Evolutionary conservation across 2,329 filamentous ascomycete species (phyloP).

Genomic region (Aspergillus neoniger): DNA sequence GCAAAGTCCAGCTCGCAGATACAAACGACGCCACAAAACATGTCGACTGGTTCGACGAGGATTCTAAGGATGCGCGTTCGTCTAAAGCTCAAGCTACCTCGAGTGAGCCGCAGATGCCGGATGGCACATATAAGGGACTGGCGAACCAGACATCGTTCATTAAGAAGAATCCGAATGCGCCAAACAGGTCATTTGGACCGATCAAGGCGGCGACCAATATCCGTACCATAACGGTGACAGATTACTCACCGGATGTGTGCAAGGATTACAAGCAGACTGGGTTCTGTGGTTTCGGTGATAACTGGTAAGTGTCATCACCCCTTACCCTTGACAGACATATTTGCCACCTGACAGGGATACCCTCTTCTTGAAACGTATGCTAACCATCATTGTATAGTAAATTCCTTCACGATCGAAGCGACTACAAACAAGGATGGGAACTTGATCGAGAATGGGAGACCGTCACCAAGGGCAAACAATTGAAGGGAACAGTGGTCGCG

Average conservation of each 20-base stretch:
- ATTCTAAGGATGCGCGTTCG: constrained; percentile 32
- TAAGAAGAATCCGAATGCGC: constrained; percentile 75
- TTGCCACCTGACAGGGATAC: neutral
- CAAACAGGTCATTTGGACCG: constrained; percentile 69
- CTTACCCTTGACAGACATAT: neutral
- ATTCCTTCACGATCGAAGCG: constrained; percentile 62
- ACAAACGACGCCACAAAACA: constrained; percentile 88
- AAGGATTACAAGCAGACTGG: constrained; percentile 89
- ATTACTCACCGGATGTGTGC: constrained; percentile 90
- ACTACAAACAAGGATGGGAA: constrained; percentile 89
- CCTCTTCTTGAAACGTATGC: neutral
- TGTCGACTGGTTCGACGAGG: constrained; percentile 85
- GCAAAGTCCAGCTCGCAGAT: constrained; percentile 56
- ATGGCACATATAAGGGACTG: constrained; percentile 76
- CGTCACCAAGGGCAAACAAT: constrained; percentile 61
- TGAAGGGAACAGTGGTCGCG: constrained; percentile 50
- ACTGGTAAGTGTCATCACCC: constrained; percentile 50
- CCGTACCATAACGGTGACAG: constrained; percentile 83
- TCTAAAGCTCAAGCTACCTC: constrained; percentile 41
- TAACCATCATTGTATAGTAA: constrained; percentile 45
- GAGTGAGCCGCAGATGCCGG: constrained; percentile 35
- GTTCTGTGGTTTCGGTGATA: constrained; percentile 71
- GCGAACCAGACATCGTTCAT: constrained; percentile 75
- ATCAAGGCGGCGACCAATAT: constrained; percentile 85
- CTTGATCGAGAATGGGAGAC: constrained; percentile 93